Percentiles rank a stretch among this genome's conserved stretches.
phyloP scores from a whole-genome alignment of 2,329 filamentous ascomycete species.

The Penicillium sp. region DNA sequence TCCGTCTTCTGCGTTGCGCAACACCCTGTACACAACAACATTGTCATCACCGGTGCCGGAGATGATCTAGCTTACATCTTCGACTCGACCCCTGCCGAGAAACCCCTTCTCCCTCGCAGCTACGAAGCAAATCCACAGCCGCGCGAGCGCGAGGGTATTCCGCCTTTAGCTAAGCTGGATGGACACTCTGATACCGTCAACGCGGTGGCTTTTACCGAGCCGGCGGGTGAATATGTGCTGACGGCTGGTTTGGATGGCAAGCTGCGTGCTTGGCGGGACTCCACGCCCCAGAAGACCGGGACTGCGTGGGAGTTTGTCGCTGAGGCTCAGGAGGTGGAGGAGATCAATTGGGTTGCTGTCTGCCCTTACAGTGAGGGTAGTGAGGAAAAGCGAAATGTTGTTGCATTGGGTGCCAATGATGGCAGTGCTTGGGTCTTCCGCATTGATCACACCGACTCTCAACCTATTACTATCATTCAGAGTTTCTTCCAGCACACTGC shows the following conservation, averaged over 20 bases:
- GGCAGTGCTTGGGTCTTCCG: conserved; percentile 95
- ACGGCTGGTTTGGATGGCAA: conserved; percentile 85
- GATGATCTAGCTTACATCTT: conserved; percentile 86
- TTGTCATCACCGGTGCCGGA: conserved; percentile 84
- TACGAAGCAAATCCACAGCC: conserved; percentile 67
- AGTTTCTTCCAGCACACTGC: conserved; percentile 88
- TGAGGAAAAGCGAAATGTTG: conserved; percentile 66
- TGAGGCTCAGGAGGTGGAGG: conserved; percentile 84
- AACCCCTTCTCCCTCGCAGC: conserved; percentile 70
- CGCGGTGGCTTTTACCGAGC: conserved; percentile 77
- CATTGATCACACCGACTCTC: conserved; percentile 65
- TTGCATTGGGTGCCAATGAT: conserved; percentile 85
- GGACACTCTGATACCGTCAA: conserved; percentile 92
- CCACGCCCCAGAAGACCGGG: conserved; percentile 46
- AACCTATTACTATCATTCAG: conserved; percentile 76
- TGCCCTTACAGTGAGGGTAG: conserved; percentile 62
- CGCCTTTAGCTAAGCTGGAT: conserved; percentile 71
- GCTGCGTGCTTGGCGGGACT: conserved; percentile 66
- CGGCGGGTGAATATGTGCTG: conserved; percentile 78
- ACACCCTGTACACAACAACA: conserved; percentile 73
- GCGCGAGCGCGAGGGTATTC: conserved; percentile 59
- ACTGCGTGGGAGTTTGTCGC: conserved; percentile 65
- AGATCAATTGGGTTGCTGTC: conserved; percentile 84
- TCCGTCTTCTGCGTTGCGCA: conserved; percentile 94
- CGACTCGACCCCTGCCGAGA: conserved; percentile 63